These are phyloP conservation scores for Hydnum rufescens DNA, from an alignment of 768 basidiomycete genomes.

Conservation along the genomic window DNA sequence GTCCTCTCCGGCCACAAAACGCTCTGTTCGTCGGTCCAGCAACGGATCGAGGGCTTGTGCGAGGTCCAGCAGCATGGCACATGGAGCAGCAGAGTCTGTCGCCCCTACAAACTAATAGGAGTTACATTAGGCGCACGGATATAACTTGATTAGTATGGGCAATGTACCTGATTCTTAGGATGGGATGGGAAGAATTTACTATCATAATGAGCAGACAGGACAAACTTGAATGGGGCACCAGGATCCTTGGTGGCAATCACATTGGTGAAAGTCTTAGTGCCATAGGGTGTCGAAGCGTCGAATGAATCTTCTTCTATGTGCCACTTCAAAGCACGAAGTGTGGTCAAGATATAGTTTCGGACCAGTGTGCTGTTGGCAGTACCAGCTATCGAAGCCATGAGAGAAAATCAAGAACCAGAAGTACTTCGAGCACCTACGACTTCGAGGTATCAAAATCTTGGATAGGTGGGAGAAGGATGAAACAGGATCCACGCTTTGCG, in stretches of 20 bases:
- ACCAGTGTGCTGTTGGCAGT: constrained; percentile 66
- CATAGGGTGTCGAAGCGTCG: constrained; percentile 60
- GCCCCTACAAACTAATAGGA: constrained; percentile 75
- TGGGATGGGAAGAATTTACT: constrained; percentile 65
- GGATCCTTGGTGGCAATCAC: constrained; percentile 91
- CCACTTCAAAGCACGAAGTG: constrained; percentile 60
- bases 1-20: constrained; percentile 29
- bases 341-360: constrained; percentile 57
- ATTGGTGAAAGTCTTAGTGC: constrained; percentile 63
- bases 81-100: constrained; percentile 90
- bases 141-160: constrained; percentile 5
- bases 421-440: constrained; percentile 29
- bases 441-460: constrained; percentile 68
- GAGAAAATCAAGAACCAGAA: constrained; percentile 4
- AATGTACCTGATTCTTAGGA: constrained; percentile 53
- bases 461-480: constrained; percentile 58
- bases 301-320: constrained; percentile 75
- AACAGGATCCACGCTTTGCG: constrained; percentile 43
- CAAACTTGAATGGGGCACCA: constrained; percentile 54
- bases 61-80: constrained; percentile 83
- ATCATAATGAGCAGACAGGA: constrained; percentile 87
- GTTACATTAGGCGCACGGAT: constrained; percentile 1
- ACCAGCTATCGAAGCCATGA: constrained; percentile 27
- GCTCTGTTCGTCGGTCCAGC: constrained; percentile 36
- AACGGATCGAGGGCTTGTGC: constrained; percentile 66